Base-by-base conservation (phyloP, 225 moss, liverwort and hornwort genomes). In the Polytrichum formosum region DNA sequence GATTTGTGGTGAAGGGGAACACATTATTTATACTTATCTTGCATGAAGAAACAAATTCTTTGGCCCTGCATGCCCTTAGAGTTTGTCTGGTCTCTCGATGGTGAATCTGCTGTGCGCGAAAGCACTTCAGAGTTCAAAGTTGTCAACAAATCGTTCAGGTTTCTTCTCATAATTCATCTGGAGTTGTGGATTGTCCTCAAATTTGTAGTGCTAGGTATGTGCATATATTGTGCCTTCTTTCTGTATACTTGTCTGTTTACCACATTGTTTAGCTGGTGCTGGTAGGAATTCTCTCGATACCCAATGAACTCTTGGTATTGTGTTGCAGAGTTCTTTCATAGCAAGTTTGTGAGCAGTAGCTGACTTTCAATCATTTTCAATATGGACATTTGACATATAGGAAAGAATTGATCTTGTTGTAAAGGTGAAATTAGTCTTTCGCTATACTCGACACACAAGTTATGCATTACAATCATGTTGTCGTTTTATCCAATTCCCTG, bases 11-110 rank as follows among this genome's bases (percentile, higher is more conserved):
- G 96, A 96, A 78, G 96, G 96, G 55, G 96, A 97, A 33, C 94
- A 90, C 66, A 94, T 97, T 67, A 91, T 97, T 71, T 97, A 97
- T 70, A 93, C 93, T 18, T 93, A 93, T 20, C 82, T 93, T 67
- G 96, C 96, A 64, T 97, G 96, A 93, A 97, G 96, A 74, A 97
- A 97, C 72, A 81, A 90, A 63, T 94, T 94, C 27, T 97, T 97
- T 75, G 97, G 97, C 67, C 85, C 97, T 5, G 30, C 30, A 6
- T 67, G 93, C 92, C 7, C 54, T 97, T 70, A 26, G 96, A 97
- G 78, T 97, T 97, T 65, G 91, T 83, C 9, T 97, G 93, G 96
- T 90, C 96, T 58, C 77, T 76, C 23, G 96, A 97, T 73, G 96
- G 96, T 66, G 96, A 97, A 82, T 93, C 86, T 77, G 96, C 96